Conservation (phyloP, 139 green algal species). For the Picochlorum sp. region DNA sequence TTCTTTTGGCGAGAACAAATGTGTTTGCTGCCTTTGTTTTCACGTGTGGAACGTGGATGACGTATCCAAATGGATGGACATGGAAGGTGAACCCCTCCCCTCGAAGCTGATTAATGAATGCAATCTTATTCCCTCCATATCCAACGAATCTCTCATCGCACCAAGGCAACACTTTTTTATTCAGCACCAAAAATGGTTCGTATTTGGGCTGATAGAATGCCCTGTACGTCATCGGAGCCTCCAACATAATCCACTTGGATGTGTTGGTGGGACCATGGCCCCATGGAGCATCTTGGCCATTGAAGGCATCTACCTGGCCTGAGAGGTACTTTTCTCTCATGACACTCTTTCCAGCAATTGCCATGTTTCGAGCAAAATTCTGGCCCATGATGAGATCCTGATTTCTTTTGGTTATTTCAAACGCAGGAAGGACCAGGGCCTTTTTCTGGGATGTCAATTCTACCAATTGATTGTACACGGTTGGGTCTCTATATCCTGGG, state of each 20-base stretch:
- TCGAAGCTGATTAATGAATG: conserved; percentile 7
- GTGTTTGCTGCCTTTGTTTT: conserved; percentile 12
- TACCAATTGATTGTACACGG: too few relatives aligned
- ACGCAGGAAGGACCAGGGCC: too few relatives aligned
- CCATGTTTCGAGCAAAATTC: too few relatives aligned
- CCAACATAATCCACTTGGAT: too few relatives aligned
- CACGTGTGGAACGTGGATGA: conserved; percentile 12
- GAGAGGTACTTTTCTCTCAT: conserved; percentile 6
- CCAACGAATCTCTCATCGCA: conserved; percentile 11
- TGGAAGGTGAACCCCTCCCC: conserved; percentile 10
- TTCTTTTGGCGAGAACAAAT: conserved; percentile 6
- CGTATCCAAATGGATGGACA: conserved; percentile 14
- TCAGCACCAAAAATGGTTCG: conserved; percentile 8
- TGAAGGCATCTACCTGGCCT: too few relatives aligned
- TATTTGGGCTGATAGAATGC: conserved; percentile 11
- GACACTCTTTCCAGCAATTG: neutral
- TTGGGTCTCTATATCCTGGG: too few relatives aligned
- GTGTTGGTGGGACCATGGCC: too few relatives aligned
- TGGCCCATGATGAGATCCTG: too few relatives aligned
- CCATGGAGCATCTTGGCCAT: too few relatives aligned
- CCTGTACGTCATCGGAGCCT: too few relatives aligned
- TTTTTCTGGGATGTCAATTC: too few relatives aligned
- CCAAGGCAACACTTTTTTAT: conserved; percentile 5
- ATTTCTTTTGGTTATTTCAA: too few relatives aligned
- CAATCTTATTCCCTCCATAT: conserved; percentile 15